A percentile compares a stretch with the other conserved stretches of the same genome.
Evolutionary conservation across 768 basidiomycete genomes (phyloP).

Genomic region (Phlebiopsis flavidoalba): DNA sequence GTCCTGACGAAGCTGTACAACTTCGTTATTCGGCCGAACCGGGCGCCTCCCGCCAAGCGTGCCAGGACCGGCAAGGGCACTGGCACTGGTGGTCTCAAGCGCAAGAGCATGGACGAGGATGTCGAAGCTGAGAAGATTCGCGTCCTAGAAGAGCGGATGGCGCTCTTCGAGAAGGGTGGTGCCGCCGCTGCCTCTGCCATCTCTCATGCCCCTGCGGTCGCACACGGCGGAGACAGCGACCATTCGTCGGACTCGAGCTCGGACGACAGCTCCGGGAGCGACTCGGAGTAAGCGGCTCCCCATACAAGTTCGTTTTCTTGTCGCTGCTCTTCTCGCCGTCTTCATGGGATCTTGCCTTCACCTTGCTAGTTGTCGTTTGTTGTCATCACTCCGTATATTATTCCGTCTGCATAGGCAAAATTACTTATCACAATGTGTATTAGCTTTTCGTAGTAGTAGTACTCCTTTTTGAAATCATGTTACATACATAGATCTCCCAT

Average conservation of each 20-base stretch:
- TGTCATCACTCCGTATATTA: slow-evolving; percentile 9
- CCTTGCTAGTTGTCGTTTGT: neutral
- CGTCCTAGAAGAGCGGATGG: slow-evolving; percentile 82
- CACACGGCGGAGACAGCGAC: slow-evolving; percentile 55
- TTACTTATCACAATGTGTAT: slow-evolving; percentile 6
- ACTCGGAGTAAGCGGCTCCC: slow-evolving; percentile 57
- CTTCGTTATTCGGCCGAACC: slow-evolving; percentile 81
- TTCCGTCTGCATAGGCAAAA: slow-evolving; percentile 4
- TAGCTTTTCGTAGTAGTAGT: slow-evolving; percentile 8
- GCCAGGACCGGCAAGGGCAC: slow-evolving; percentile 74
- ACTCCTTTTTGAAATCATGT: neutral
- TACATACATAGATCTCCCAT: neutral
- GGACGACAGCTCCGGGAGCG: slow-evolving; percentile 77
- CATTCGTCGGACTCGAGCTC: slow-evolving; percentile 78
- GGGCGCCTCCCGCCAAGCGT: slow-evolving; percentile 48
- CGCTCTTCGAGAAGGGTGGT: slow-evolving; percentile 65
- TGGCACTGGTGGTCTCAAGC: slow-evolving; percentile 85
- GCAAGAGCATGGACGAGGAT: slow-evolving; percentile 96
- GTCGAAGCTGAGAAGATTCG: slow-evolving; percentile 95
- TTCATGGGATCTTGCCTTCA: neutral
- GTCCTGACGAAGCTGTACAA: slow-evolving; percentile 95
- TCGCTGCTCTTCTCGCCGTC: neutral
- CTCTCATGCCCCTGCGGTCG: slow-evolving; percentile 28
- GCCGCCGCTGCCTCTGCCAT: slow-evolving; percentile 13
- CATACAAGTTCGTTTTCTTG: neutral